A percentile compares a stretch with the other conserved stretches of the same genome.
These are phyloP conservation scores for Termitomyces sp. DNA, from an alignment of 768 basidiomycete genomes.

Conservation along the genomic window DNA sequence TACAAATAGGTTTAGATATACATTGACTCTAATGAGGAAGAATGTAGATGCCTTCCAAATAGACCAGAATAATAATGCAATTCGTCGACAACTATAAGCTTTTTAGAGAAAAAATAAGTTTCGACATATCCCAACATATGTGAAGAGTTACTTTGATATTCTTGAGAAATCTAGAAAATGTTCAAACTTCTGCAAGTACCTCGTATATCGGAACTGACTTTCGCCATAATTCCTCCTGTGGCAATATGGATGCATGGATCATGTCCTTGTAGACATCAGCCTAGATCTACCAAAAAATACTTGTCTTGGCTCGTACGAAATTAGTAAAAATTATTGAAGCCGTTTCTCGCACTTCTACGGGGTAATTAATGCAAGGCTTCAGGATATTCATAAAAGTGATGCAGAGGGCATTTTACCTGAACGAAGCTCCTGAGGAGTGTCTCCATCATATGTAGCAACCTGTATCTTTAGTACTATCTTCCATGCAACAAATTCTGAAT, in stretches of 20 bases:
- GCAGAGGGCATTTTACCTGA: slow-evolving; percentile 37
- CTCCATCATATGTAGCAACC: slow-evolving; percentile 85
- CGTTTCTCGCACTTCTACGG: slow-evolving; percentile 61
- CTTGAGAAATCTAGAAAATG: slow-evolving; percentile 53
- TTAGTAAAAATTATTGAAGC: slow-evolving; percentile 88
- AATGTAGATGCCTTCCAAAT: slow-evolving; percentile 61
- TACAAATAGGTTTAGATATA: not conserved
- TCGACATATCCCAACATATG: not conserved
- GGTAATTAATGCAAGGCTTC: not conserved
- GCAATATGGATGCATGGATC: slow-evolving; percentile 81
- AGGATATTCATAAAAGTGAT: not conserved
- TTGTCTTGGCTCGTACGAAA: slow-evolving; percentile 50
- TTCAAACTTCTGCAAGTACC: not conserved
- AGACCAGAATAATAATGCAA: slow-evolving; percentile 82
- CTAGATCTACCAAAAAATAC: not conserved
- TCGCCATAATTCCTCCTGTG: slow-evolving; percentile 83
- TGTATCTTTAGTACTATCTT: slow-evolving; percentile 18
- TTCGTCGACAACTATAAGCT: slow-evolving; percentile 81
- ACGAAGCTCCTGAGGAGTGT: slow-evolving; percentile 72
- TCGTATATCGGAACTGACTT: slow-evolving; percentile 35
- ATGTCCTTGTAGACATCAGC: slow-evolving; percentile 55
- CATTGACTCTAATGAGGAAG: not conserved
- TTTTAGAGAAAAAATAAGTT: not conserved
- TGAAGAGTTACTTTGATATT: slow-evolving; percentile 50
- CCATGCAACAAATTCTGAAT: not conserved